Percentiles rank a stretch among this genome's conserved stretches.
Evolutionary conservation across 140 eudicot species (phyloP).

Genomic region (Stevia rebaudiana): DNA sequence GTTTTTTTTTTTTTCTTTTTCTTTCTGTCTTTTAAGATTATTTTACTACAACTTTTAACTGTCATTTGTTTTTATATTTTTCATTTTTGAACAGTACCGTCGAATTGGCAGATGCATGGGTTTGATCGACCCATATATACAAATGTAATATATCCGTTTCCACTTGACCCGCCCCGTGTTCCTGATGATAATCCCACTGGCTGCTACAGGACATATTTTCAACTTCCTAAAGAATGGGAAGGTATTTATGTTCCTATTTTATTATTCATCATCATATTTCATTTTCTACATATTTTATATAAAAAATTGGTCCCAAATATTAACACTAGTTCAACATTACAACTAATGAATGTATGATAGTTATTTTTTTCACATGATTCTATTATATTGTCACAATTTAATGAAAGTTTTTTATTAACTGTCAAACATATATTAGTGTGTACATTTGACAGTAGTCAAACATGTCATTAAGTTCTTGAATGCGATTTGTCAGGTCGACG

Average conservation of each 20-base stretch:
- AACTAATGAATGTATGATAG: not conserved
- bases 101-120: slow-evolving; percentile 98
- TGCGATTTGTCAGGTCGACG: slow-evolving; percentile 65
- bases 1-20: not conserved
- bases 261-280: not conserved
- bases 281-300: not conserved
- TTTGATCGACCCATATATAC: slow-evolving; percentile 85
- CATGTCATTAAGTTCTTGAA: not conserved
- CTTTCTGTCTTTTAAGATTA: slow-evolving; percentile 15
- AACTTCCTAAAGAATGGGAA: slow-evolving; percentile 86
- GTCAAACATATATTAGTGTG: not conserved
- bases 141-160: slow-evolving; percentile 79
- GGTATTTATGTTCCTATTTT: slow-evolving; percentile 40
- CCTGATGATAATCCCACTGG: slow-evolving; percentile 90
- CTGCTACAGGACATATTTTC: slow-evolving; percentile 82
- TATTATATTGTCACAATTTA: not conserved
- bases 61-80: not conserved
- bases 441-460: slow-evolving; percentile 6
- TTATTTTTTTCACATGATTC: not conserved
- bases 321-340: not conserved
- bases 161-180: slow-evolving; percentile 80
- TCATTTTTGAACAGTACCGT: slow-evolving; percentile 62
- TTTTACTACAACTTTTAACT: slow-evolving; percentile 16
- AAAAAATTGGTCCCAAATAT: not conserved
- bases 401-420: not conserved